phyloP scores from a whole-genome alignment of 768 basidiomycete genomes.

The Leucocoprinus birnbaumii region DNA sequence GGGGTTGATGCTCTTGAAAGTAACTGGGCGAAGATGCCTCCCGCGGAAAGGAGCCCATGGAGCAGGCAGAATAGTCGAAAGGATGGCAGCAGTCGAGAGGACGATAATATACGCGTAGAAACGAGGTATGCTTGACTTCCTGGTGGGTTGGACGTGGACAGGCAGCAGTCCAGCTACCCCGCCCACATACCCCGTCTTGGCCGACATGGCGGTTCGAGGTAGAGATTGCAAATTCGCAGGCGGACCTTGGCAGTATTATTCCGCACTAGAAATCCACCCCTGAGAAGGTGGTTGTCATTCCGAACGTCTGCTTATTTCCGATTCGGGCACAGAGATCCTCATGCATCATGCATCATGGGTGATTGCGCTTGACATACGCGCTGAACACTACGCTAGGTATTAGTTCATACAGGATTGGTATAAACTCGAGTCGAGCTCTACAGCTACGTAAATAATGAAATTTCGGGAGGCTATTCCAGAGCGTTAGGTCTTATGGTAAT shows the following conservation, averaged over 20 bases:
- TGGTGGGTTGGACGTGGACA: neutral
- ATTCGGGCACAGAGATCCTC: too few species aligned
- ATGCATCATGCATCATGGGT: too few species aligned
- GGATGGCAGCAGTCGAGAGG: slow-evolving; percentile 27
- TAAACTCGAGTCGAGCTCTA: neutral
- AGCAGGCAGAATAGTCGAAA: slow-evolving; percentile 31
- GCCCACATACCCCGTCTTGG: neutral
- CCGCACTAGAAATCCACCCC: neutral
- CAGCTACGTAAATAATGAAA: slow-evolving; percentile 30
- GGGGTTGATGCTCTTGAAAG: slow-evolving; percentile 23
- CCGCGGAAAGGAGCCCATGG: slow-evolving; percentile 29
- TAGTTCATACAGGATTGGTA: too few species aligned
- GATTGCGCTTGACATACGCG: too few species aligned
- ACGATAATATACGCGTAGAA: slow-evolving; percentile 20
- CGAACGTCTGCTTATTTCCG: neutral
- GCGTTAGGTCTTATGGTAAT: neutral
- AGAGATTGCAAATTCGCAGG: neutral
- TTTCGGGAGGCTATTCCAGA: slow-evolving; percentile 37
- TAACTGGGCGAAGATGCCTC: slow-evolving; percentile 17
- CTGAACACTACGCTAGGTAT: too few species aligned
- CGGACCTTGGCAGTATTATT: neutral
- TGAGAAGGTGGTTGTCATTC: neutral
- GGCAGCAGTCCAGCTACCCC: neutral
- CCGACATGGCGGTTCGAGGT: slow-evolving; percentile 2
- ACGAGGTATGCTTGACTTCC: neutral